A percentile compares a stretch with the other conserved stretches of the same genome.
These are phyloP conservation scores for Coprinopsis sp. DNA, from an alignment of 768 basidiomycete species.

Conservation along the genomic window DNA sequence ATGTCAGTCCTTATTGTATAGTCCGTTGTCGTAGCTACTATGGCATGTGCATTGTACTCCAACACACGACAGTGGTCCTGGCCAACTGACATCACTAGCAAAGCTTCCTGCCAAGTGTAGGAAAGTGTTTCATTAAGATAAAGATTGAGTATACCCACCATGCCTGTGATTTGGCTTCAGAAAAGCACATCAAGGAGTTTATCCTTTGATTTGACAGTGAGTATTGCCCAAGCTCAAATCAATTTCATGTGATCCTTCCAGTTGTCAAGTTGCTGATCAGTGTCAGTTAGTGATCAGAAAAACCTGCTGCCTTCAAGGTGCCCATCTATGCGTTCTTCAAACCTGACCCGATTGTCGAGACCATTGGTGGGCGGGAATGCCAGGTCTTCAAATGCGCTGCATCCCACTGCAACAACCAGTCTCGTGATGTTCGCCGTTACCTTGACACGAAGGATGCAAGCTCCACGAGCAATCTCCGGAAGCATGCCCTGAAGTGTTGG, in stretches of 20 bases:
- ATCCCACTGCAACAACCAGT: constrained; percentile 5
- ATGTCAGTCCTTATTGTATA: too few relatives aligned
- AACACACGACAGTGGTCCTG: too few relatives aligned
- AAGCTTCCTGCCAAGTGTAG: constrained; percentile 31
- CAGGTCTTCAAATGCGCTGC: constrained; percentile 14
- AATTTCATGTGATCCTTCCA: constrained; percentile 18
- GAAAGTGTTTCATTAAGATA: constrained; percentile 27
- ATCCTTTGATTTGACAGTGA: constrained; percentile 20
- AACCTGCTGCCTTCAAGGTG: constrained; percentile 30
- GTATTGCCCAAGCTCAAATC: constrained; percentile 12
- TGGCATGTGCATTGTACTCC: too few relatives aligned
- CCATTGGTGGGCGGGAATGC: not conserved
- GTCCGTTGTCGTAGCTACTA: too few relatives aligned
- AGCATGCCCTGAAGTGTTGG: constrained; percentile 25
- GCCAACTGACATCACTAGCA: constrained; percentile 17
- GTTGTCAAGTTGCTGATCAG: too few relatives aligned
- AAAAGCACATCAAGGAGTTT: constrained; percentile 29
- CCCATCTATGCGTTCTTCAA: constrained; percentile 16
- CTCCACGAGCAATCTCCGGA: constrained; percentile 21
- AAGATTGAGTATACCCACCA: constrained; percentile 30
- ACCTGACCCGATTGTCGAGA: constrained; percentile 6
- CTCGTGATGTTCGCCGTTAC: constrained; percentile 7
- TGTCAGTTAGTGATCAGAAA: too few relatives aligned
- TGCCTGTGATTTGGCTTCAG: constrained; percentile 21
- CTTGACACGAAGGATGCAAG: constrained; percentile 11